Percentiles rank a stretch among this genome's conserved stretches.
phyloP scores from a whole-genome alignment of 768 basidiomycete species.

The Agrocybe praecox region DNA sequence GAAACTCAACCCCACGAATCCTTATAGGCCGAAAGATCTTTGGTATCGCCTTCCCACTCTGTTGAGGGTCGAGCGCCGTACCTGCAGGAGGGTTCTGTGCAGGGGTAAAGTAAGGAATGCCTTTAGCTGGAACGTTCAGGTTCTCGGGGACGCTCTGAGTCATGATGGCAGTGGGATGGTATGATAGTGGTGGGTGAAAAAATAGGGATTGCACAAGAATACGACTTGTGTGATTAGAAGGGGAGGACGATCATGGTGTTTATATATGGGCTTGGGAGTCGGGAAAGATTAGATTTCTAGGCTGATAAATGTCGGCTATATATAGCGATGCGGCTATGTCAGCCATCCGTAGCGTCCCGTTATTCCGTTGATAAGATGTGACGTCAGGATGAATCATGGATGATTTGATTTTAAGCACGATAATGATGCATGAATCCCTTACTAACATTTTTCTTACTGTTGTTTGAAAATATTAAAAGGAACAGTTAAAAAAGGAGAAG shows the following conservation, averaged over 20 bases:
- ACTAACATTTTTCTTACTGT: too few relatives aligned
- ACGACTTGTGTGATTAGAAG: not conserved
- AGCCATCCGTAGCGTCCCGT: too few relatives aligned
- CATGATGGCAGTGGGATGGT: not conserved
- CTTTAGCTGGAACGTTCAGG: constrained; percentile 44
- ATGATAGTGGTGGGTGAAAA: too few relatives aligned
- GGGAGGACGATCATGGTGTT: not conserved
- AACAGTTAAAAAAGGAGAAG: too few relatives aligned
- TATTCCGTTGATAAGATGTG: too few relatives aligned
- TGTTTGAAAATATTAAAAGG: too few relatives aligned
- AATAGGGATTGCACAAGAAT: not conserved
- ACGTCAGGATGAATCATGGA: too few relatives aligned
- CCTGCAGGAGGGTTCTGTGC: constrained; percentile 46
- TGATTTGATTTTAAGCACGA: too few relatives aligned
- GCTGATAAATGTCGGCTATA: too few relatives aligned
- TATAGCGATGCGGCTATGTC: too few relatives aligned
- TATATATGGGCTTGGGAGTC: not conserved
- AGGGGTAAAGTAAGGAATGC: constrained; percentile 48
- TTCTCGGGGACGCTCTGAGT: not conserved
- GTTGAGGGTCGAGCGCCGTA: constrained; percentile 41
- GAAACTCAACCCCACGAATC: constrained; percentile 54
- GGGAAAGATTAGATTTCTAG: not conserved
- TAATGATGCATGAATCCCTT: too few relatives aligned
- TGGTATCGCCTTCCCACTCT: constrained; percentile 34
- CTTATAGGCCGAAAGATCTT: constrained; percentile 52